Evolutionary conservation across 495 filamentous ascomycete genomes (phyloP), one percentile per base, ranked within the genome.

Genomic region (Glonium stellatum): DNA sequence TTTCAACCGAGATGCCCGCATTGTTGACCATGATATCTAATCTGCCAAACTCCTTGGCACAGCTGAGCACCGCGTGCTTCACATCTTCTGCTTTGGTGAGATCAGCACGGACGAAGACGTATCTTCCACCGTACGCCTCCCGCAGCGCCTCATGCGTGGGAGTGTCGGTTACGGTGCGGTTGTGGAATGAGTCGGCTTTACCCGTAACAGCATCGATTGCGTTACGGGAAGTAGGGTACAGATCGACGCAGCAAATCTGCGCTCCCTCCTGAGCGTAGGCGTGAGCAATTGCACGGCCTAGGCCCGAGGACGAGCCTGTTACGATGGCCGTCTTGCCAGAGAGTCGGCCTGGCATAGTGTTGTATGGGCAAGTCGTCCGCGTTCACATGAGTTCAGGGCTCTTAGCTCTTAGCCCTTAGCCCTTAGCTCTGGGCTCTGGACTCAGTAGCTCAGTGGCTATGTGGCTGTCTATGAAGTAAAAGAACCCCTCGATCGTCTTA

Each of bases 11-110:
- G 63, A 79, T 75, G 6, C 79, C 79, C 0, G 78, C 80, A 63
- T 83, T 81, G 50, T 80, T 80, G 57, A 78, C 75, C 61, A 83
- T 76, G 76, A 82, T 70, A 66, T 82, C 79, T 12, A 82, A 57
- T 50, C 79, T 48, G 0, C 77, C 76, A 66, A 69, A 77, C 25
- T 51, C 41, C 25, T 64, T 58, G 12, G 77, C 77, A 9, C 72
- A 69, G 0, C 18, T 54, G 13, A n/a, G n/a, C n/a, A n/a, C n/a
- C n/a, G n/a, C n/a, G n/a, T n/a, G n/a, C n/a, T n/a, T n/a, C n/a
- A n/a, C n/a, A n/a, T n/a, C n/a, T n/a, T n/a, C n/a, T n/a, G n/a
- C n/a, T 68, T 21, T 6, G 82, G 62, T 63, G 8, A 80, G 62
- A 53, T 74, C 67, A 5, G 67, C 75, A 44, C 74, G 70, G 19